Conservation (phyloP, 345 rosid genomes). For the Populus ilicifolia region DNA sequence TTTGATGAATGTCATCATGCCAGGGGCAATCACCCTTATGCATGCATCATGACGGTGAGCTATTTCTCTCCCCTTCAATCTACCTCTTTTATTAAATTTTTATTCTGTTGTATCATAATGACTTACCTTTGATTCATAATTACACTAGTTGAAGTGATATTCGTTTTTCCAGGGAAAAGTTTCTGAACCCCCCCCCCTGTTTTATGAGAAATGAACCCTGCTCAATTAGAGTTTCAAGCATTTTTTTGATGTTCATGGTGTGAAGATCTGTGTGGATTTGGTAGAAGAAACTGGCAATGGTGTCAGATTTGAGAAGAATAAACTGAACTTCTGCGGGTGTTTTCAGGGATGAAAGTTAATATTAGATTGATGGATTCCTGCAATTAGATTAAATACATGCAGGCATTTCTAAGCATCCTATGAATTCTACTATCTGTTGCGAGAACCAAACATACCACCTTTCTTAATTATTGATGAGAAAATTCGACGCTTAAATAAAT, state of each 20-base stretch:
- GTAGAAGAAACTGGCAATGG: not conserved
- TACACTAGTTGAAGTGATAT: not conserved
- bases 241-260: not conserved
- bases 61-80: not conserved
- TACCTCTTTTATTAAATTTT: not conserved
- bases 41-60: constrained; percentile 76
- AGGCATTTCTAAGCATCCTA: not conserved
- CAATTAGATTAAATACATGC: not conserved
- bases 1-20: constrained; percentile 96
- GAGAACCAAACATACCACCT: not conserved
- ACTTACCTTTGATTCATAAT: not conserved
- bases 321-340: not conserved
- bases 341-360: no score
- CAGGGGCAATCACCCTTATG: constrained; percentile 64
- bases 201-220: not conserved
- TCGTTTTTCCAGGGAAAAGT: not conserved
- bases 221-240: not conserved
- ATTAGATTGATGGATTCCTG: no score
- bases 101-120: not conserved
- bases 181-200: no score
- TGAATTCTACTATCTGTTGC: not conserved
- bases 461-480: not conserved
- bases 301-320: not conserved
- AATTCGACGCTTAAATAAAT: not conserved
- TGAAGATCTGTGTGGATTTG: not conserved